Conservation (phyloP, 345 rosid species). For the Citrus maxima region DNA sequence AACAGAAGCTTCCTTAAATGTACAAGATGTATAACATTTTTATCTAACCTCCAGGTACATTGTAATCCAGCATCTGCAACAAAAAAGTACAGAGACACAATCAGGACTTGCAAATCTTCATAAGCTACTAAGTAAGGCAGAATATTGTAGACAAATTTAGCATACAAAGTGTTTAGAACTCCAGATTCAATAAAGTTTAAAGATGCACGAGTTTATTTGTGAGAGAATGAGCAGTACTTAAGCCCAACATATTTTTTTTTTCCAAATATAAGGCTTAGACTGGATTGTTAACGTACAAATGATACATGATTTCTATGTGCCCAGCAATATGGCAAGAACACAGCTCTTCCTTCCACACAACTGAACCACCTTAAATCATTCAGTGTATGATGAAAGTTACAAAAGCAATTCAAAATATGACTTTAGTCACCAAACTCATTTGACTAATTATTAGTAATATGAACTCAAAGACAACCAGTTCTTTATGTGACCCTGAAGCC, state of each 20-base stretch:
- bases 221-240: background rate
- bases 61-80: conserved; percentile 89
- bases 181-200: background rate
- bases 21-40: conserved; percentile 4
- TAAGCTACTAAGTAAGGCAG: background rate
- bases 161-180: background rate
- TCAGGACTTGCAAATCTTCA: conserved; percentile 8
- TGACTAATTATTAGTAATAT: background rate
- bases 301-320: background rate
- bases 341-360: background rate
- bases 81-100: background rate
- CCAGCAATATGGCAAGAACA: background rate
- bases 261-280: background rate
- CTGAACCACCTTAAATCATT: background rate
- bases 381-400: background rate
- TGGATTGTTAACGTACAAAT: background rate
- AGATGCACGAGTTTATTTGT: background rate
- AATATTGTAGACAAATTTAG: background rate
- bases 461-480: background rate
- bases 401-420: background rate
- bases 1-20: background rate
- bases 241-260: background rate
- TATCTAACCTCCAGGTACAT: conserved; percentile 78
- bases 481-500: background rate
- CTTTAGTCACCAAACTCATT: background rate